Base-by-base conservation (phyloP, 2,329 filamentous ascomycete species). In the Meredithiella fracta region DNA sequence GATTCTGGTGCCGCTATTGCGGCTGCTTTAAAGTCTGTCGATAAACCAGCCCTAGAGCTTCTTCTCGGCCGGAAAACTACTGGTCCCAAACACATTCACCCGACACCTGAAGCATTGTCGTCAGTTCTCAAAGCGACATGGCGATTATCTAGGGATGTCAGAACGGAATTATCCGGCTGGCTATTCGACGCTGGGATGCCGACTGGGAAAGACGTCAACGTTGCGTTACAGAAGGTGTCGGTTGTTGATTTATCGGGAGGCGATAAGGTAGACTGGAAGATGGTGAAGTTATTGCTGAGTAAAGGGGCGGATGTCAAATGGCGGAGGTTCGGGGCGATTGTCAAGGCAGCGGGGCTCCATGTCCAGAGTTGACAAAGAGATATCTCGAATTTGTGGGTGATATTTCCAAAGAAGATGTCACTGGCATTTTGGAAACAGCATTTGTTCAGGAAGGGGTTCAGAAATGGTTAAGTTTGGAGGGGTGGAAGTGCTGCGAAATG, bases 1-100 rank as follows among this genome's bases (percentile, higher is more conserved):
- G 73, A 73, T 20, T 68, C 71, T 8, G 77, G 77, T 1, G 75
- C 79, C 54, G 73, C 75, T 3, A 70, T 81, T 3, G 74, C 77
- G 60, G 73, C 75, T 9, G 75, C 77, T 1, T 73, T 74, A 1
- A 68, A 72, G 37, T 75, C 73, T 58, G 75, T 74, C 0, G 74
- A 73, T 58, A 64, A 77, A 40, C 68, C 66, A 0, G 77, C 68
- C 29, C 65, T 80, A 7, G 70, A 74, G 62, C 63, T 79, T 54
- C 68, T 80, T 52, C 65, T 80, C 5, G 75, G 74, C 0, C 63
- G 78, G 14, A 17, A 9, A 9, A 67, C 69, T 9, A 64, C 69
- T 14, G 67, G 66, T 1, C 67, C 67, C 1, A 67, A 64, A 8
- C 70, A 77, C 63, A 72, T 70, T 62, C 71, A 66, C 58, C 73